These are phyloP conservation scores for Hymenoscyphus occultus DNA, from an alignment of 2,329 filamentous ascomycete species.

Conservation along the genomic window DNA sequence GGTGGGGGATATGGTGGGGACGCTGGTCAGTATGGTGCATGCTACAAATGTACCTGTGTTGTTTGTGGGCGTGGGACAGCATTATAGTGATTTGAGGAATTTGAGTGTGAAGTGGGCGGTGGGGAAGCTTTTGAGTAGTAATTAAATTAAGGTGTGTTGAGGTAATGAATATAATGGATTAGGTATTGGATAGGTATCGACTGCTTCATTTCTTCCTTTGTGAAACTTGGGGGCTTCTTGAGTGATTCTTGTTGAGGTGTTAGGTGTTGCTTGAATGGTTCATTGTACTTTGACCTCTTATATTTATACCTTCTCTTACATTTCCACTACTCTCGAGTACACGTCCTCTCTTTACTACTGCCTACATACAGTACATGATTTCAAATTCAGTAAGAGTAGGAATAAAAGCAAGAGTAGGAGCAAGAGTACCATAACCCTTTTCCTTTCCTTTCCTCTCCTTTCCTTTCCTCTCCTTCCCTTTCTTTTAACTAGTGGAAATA, in stretches of 20 bases:
- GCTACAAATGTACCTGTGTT: conserved; percentile 94
- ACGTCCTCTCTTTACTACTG: too few relatives aligned
- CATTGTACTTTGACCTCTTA: too few relatives aligned
- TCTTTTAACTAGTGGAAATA: too few relatives aligned
- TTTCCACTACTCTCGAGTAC: too few relatives aligned
- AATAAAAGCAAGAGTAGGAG: too few relatives aligned
- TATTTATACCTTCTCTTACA: too few relatives aligned
- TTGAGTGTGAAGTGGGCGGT: conserved; percentile 70
- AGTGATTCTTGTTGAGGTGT: background rate
- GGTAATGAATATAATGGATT: background rate
- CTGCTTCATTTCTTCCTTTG: background rate
- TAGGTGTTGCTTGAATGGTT: too few relatives aligned
- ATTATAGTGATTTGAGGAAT: conserved; percentile 66
- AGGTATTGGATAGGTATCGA: background rate
- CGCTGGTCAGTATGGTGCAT: conserved; percentile 94
- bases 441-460: too few relatives aligned
- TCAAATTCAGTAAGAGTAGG: too few relatives aligned
- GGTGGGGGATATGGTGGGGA: conserved; percentile 90
- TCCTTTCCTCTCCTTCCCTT: too few relatives aligned
- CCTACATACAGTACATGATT: too few relatives aligned
- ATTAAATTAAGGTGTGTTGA: conserved; percentile 11
- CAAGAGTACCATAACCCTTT: too few relatives aligned
- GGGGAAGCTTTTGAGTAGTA: conserved; percentile 54
- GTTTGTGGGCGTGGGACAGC: conserved; percentile 76
- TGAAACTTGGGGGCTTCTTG: background rate